phyloP scores from a whole-genome alignment of 257 asterid genomes.

The Fraxinus cuspidata region DNA sequence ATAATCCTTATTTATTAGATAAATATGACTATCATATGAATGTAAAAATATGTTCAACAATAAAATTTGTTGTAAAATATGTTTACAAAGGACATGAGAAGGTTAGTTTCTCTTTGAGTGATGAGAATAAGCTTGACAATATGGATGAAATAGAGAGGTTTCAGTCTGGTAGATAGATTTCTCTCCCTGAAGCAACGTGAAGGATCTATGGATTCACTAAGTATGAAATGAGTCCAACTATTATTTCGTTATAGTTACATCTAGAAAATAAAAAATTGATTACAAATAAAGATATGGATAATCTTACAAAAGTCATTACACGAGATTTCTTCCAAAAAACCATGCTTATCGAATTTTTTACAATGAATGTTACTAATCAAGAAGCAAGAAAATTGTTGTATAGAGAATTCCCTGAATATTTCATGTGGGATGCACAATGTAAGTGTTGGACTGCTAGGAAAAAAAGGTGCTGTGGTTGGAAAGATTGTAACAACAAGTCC shows the following conservation, averaged over 20 bases:
- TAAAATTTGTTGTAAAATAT: conserved; percentile 17
- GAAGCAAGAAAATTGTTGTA: neutral
- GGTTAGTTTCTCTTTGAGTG: neutral
- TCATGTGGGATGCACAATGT: neutral
- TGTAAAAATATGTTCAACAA: conserved; percentile 6
- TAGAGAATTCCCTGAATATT: neutral
- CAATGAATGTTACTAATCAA: no score
- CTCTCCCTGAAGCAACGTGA: neutral
- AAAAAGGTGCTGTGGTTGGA: neutral
- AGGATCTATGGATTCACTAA: no score
- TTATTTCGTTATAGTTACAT: neutral
- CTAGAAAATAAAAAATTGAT: neutral
- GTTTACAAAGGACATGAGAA: conserved; percentile 21
- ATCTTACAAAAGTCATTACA: no score
- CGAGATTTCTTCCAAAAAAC: no score
- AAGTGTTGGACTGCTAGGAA: neutral
- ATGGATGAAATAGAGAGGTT: neutral
- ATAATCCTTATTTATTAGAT: neutral
- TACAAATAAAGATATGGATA: neutral
- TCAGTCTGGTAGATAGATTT: neutral
- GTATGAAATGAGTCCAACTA: neutral
- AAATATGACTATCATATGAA: conserved; percentile 20
- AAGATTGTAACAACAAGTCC: neutral
- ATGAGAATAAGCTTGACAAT: no score
- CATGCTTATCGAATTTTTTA: neutral